Base-by-base conservation (phyloP, 305 asterid genomes). In the Petunia hybrid region DNA sequence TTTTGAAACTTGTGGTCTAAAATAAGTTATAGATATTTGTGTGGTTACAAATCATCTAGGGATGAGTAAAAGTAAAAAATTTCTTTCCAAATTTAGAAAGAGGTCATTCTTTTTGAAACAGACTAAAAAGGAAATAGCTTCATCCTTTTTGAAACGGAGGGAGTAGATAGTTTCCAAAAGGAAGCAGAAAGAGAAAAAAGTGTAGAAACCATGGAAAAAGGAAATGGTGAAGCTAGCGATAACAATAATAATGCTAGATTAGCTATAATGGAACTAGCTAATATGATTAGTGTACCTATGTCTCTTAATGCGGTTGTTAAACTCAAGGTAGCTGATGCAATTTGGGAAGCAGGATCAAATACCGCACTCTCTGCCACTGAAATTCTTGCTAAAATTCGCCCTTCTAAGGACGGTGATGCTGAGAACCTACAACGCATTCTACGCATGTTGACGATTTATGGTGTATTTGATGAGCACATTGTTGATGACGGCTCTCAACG, bases 211-310 rank as follows among this genome's bases (percentile, higher is more conserved):
- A n/a, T n/a, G n/a, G n/a, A n/a, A n/a, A n/a, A n/a, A n/a, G n/a
- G n/a, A n/a, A n/a, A n/a, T n/a, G n/a, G n/a, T n/a, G n/a, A n/a
- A n/a, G n/a, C n/a, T n/a, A n/a, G n/a, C n/a, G n/a, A n/a, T n/a
- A n/a, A n/a, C 4, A n/a, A 70, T 8, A 55, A 55, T 31, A 48
- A 57, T 16, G 70, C 85, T 35, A 36, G 73, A 59, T 45, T 78
- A 38, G 70, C 57, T n/a, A 82, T 82, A 67, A 82, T 82, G 85
- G 85, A 82, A 79, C 66, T 82, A 0, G 85, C 82, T 67, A 68
- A 82, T 82, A 82, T 82, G 85, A 82, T 82, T 48, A 82, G 82
- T 39, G 82, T 82, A 38, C 85, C 82, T 43, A 82, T 77, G 85
- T 78, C 82, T 43, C 78, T 82, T 13, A 68, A 77, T 56, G 82